A percentile compares a stretch with the other conserved stretches of the same genome.
Conservation (phyloP, 495 filamentous ascomycete species). For the Penicillium bovifimosum region DNA sequence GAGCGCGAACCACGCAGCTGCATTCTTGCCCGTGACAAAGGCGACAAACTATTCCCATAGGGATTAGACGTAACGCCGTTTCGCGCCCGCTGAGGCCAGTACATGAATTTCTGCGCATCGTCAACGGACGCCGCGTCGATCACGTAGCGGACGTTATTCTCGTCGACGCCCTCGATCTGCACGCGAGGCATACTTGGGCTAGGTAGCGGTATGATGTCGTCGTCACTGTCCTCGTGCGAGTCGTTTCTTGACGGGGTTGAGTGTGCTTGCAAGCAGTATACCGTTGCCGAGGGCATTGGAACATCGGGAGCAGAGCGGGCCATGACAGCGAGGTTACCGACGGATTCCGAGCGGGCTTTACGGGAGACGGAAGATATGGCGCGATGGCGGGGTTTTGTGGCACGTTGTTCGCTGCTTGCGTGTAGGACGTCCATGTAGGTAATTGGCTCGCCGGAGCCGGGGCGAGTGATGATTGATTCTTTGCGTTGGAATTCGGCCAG, state of each 20-base stretch:
- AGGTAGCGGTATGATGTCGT: constrained; percentile 38
- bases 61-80: background rate
- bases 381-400: background rate
- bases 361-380: constrained; percentile 1
- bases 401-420: constrained; percentile 18
- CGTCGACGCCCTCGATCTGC: constrained; percentile 36
- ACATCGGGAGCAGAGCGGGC: constrained; percentile 7
- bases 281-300: constrained; percentile 10
- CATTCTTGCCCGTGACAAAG: constrained; percentile 20
- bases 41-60: constrained; percentile 19
- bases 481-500: constrained; percentile 21
- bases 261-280: constrained; percentile 40
- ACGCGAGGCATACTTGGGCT: constrained; percentile 24
- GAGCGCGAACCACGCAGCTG: constrained; percentile 23
- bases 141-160: constrained; percentile 35
- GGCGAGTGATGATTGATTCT: constrained; percentile 1
- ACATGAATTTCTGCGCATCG: constrained; percentile 32
- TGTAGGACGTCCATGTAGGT: constrained; percentile 35
- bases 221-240: constrained; percentile 31
- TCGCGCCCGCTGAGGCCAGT: constrained; percentile 27
- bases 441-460: constrained; percentile 15
- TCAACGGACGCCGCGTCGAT: constrained; percentile 24
- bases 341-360: constrained; percentile 19
- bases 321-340: constrained; percentile 5
- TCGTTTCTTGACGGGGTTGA: constrained; percentile 22